Conservation (phyloP, 345 rosid genomes). For the Brassica cretica region DNA sequence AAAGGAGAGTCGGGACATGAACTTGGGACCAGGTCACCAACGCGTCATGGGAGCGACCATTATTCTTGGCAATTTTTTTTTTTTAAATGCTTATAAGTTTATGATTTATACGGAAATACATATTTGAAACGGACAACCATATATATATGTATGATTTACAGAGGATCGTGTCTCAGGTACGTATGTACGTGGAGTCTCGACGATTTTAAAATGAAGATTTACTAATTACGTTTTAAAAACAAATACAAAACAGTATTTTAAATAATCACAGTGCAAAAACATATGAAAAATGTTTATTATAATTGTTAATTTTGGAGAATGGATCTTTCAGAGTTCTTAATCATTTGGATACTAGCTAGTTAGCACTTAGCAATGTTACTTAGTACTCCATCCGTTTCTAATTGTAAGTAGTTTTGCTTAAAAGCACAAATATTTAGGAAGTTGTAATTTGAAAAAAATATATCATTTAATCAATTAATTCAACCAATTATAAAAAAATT, state of each 20-base stretch:
- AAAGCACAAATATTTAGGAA: no score
- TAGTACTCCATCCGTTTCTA: not conserved
- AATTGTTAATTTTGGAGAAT: not conserved
- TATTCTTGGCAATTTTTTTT: conserved; percentile 1
- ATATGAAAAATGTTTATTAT: not conserved
- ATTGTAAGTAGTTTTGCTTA: no score
- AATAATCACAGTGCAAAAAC: not conserved
- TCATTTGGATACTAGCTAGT: not conserved
- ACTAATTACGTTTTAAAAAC: not conserved
- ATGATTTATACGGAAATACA: not conserved
- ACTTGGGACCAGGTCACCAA: conserved; percentile 43
- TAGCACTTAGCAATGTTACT: not conserved
- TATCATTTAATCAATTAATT: no score
- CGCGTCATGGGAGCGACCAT: conserved; percentile 41
- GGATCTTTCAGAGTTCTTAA: not conserved
- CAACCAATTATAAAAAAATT: no score
- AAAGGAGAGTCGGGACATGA: conserved; percentile 33
- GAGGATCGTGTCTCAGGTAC: not conserved
- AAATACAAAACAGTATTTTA: not conserved
- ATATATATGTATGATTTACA: conserved; percentile 1
- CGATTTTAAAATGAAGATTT: not conserved
- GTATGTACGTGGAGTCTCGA: not conserved
- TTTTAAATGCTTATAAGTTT: not conserved
- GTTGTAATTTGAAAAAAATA: no score
- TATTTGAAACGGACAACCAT: conserved; percentile 16